phyloP scores from a whole-genome alignment of 495 filamentous ascomycete genomes.

The Cetradonia linearis region DNA sequence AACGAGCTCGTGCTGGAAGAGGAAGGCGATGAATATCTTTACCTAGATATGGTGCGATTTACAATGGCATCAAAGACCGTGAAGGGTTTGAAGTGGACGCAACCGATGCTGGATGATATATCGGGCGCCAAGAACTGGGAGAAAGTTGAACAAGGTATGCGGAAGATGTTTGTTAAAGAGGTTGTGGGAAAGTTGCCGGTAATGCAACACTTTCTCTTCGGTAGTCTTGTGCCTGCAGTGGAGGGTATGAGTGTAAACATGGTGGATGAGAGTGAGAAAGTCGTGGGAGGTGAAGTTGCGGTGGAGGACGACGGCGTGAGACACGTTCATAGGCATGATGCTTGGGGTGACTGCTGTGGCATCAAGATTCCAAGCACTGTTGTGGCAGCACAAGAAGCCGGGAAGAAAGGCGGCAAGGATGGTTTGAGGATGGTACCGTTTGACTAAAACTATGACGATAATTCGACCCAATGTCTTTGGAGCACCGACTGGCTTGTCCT shows the following conservation, averaged over 20 bases:
- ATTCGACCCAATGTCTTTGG: background rate
- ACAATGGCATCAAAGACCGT: slow-evolving; percentile 96
- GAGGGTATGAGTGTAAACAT: slow-evolving; percentile 59
- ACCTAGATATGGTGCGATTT: slow-evolving; percentile 84
- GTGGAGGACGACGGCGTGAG: slow-evolving; percentile 53
- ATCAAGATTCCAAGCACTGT: slow-evolving; percentile 95
- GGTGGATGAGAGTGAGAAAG: slow-evolving; percentile 41
- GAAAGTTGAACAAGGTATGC: slow-evolving; percentile 92
- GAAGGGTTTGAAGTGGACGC: slow-evolving; percentile 90
- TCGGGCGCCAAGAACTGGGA: slow-evolving; percentile 80
- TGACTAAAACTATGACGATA: slow-evolving; percentile 43
- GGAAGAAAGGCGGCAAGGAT: slow-evolving; percentile 56
- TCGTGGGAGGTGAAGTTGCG: slow-evolving; percentile 43
- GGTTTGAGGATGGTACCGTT: slow-evolving; percentile 80
- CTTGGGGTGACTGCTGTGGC: slow-evolving; percentile 95
- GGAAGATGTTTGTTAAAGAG: slow-evolving; percentile 89
- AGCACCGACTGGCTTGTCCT: background rate
- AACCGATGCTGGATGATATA: slow-evolving; percentile 97
- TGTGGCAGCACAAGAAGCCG: slow-evolving; percentile 76
- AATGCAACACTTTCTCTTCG: slow-evolving; percentile 97
- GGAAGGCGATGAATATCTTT: slow-evolving; percentile 69
- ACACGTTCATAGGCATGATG: slow-evolving; percentile 57
- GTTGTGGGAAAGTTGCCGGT: slow-evolving; percentile 90
- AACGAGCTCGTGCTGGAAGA: slow-evolving; percentile 78
- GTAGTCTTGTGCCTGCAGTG: slow-evolving; percentile 64